Base-by-base conservation (phyloP, 495 filamentous ascomycete species). In the Tricharina praecox region DNA sequence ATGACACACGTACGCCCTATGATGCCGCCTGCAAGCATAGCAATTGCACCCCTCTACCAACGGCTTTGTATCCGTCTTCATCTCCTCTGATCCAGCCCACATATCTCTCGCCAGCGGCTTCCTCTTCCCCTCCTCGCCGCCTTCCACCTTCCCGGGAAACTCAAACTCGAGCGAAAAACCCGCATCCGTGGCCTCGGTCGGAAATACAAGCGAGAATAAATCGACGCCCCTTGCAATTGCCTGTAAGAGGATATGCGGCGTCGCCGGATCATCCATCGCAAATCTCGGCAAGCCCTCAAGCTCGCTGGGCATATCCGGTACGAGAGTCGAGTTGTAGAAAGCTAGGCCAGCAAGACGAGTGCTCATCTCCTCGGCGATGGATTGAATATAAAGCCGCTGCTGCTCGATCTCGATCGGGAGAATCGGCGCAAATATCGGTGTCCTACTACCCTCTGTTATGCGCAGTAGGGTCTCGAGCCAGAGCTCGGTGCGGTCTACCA, bases 1-100 rank as follows among this genome's bases (percentile, higher is more conserved):
- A 59, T 97, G 92, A 49, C 85, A 78, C 25, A 96, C 53, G 64
- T 80, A 96, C 1, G 92, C 88, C 4, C 76, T 67, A 63, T 93
- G 85, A 62, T 97, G 92, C 10, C 71, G 70, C 1, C 67, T 74
- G 68, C 90, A 97, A 16, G 86, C 66, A 60, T 93, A 90, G 70
- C 90, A 97, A 16, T 63, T 50, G 64, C 90, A 97, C 33, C 61
- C 64, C 23, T 66, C 45, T 0, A 55, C 50, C 13, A 96, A 64
- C 0, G 86, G 77, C 0, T 58, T 53, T 1, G 81, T 53, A 48
- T 78, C 72, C 18, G 65, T 68, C 20, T 10, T 73, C 67, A 63
- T 85, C 66, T 0, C 66, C 48, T 3, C 61, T 37, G n/a, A 5
- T 3, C 11, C 25, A 0, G 66, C 63, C 79, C 85, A 92, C 58